Percentiles rank a stretch among this genome's conserved stretches.
Conservation (phyloP, 2,329 filamentous ascomycete species). For the Sporothrix inflata region DNA sequence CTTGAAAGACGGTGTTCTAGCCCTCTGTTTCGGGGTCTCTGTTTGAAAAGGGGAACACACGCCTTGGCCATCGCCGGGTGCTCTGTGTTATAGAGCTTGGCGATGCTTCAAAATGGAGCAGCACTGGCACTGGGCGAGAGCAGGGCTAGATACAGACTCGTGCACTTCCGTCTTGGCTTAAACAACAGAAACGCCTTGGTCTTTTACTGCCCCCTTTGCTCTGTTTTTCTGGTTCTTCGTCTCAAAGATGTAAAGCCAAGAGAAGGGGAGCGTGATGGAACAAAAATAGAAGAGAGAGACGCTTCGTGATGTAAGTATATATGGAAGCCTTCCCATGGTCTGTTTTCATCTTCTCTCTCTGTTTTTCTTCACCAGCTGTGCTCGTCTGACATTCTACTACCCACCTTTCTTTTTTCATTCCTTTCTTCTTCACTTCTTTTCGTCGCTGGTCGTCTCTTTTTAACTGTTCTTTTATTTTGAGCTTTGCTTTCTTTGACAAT, state of each 20-base stretch:
- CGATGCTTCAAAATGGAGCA: slow-evolving; percentile 23
- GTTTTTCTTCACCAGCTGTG: slow-evolving; percentile 28
- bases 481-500: neutral
- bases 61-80: neutral
- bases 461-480: slow-evolving; percentile 1
- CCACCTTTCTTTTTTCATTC: slow-evolving; percentile 4
- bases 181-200: slow-evolving; percentile 10
- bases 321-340: neutral
- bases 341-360: neutral
- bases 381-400: slow-evolving; percentile 22
- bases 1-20: neutral
- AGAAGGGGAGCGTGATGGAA: neutral
- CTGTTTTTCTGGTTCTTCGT: slow-evolving; percentile 1
- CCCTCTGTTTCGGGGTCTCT: neutral
- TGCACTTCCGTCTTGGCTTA: slow-evolving; percentile 26
- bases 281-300: neutral
- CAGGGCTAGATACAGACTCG: neutral
- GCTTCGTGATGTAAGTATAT: slow-evolving; percentile 6
- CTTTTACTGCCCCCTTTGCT: slow-evolving; percentile 4
- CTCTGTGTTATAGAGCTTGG: slow-evolving; percentile 10
- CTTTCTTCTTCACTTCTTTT: slow-evolving; percentile 21
- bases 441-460: slow-evolving; percentile 33
- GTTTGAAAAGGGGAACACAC: neutral
- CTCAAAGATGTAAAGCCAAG: slow-evolving; percentile 9
- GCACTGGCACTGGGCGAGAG: neutral